phyloP scores from a whole-genome alignment of 1,139 yeast species.

The Blastobotrys raffinosifermentans region DNA sequence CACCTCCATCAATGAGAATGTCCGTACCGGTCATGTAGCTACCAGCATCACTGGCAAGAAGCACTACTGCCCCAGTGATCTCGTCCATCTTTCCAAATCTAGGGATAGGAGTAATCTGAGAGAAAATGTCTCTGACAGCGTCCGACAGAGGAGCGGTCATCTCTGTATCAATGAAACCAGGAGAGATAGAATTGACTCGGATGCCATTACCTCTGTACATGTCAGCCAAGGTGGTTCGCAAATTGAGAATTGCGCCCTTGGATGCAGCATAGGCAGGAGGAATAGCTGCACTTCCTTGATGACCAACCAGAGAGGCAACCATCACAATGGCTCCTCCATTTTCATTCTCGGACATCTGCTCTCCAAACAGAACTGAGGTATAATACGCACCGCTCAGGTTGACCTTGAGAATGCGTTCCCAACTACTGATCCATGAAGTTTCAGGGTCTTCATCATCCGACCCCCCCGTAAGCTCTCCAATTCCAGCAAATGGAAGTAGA shows the following conservation, averaged over 20 bases:
- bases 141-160: constrained; percentile 39
- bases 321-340: constrained; percentile 55
- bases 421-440: constrained; percentile 63
- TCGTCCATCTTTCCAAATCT: constrained; percentile 56
- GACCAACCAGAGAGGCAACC: constrained; percentile 81
- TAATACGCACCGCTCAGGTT: constrained; percentile 14
- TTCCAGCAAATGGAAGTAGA: constrained; percentile 11
- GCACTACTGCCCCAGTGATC: constrained; percentile 73
- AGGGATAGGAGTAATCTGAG: constrained; percentile 28
- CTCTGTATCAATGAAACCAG: constrained; percentile 69
- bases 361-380: constrained; percentile 40
- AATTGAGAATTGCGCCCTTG: constrained; percentile 75
- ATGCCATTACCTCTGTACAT: constrained; percentile 75
- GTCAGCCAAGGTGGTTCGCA: constrained; percentile 65
- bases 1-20: constrained; percentile 71
- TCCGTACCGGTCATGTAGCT: constrained; percentile 76
- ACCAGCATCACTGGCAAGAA: constrained; percentile 72
- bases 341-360: constrained; percentile 49
- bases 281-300: constrained; percentile 70
- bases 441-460: constrained; percentile 61
- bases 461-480: constrained; percentile 28
- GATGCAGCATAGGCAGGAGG: constrained; percentile 75
- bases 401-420: constrained; percentile 24
- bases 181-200: constrained; percentile 69
- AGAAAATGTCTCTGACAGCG: constrained; percentile 21